phyloP scores from a whole-genome alignment of 805 yeast genomes.

The Candida anglica region DNA sequence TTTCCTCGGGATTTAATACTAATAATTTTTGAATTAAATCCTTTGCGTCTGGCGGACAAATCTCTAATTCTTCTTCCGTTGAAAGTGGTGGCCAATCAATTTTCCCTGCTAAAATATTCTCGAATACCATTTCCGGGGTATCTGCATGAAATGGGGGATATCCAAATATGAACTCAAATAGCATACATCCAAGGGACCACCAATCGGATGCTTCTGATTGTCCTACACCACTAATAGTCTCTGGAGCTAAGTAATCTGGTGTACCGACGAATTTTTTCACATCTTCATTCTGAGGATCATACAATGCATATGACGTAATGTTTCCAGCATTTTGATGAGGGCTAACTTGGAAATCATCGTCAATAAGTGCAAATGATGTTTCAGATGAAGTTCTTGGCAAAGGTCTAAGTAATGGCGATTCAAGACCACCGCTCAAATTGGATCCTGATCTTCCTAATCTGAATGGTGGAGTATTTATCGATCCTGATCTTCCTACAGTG shows the following conservation, averaged over 20 bases:
- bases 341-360: conserved; percentile 42
- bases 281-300: conserved; percentile 62
- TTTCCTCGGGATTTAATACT: conserved; percentile 53
- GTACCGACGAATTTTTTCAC: conserved; percentile 84
- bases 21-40: conserved; percentile 68
- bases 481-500: neutral
- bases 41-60: conserved; percentile 63
- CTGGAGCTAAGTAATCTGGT: conserved; percentile 97
- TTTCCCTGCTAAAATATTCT: conserved; percentile 66
- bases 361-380: conserved; percentile 51
- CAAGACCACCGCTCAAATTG: conserved; percentile 27
- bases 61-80: conserved; percentile 46
- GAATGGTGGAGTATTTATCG: neutral
- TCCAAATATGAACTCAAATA: conserved; percentile 89
- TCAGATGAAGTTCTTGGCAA: conserved; percentile 51
- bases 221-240: conserved; percentile 78
- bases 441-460: conserved; percentile 1
- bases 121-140: conserved; percentile 76
- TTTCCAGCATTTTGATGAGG: conserved; percentile 19
- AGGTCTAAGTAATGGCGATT: conserved; percentile 49
- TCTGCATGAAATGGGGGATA: conserved; percentile 91
- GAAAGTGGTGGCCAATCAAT: conserved; percentile 82
- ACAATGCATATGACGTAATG: conserved; percentile 51
- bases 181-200: conserved; percentile 98
- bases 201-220: conserved; percentile 90